Evolutionary conservation across 768 basidiomycete species (phyloP).

Genomic region (Flagelloscypha sp.): DNA sequence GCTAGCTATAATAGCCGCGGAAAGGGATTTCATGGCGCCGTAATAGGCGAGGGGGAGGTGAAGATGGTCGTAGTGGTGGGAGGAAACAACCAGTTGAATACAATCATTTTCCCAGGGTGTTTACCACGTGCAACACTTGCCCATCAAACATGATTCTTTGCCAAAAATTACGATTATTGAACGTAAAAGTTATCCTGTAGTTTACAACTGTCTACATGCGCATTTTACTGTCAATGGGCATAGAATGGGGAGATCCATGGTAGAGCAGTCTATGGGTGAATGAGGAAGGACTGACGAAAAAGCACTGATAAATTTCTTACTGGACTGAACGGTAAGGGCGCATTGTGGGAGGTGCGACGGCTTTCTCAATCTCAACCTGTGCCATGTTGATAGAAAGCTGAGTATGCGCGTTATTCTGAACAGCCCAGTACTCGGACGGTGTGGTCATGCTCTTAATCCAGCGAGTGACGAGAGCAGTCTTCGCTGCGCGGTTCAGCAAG

Average conservation of each 20-base stretch:
- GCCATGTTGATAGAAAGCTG: slow-evolving; percentile 33
- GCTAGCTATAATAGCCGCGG: slow-evolving; percentile 10
- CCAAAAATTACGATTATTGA: too few relatives aligned
- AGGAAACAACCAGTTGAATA: slow-evolving; percentile 34
- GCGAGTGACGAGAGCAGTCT: slow-evolving; percentile 55
- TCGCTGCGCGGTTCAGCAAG: slow-evolving; percentile 55
- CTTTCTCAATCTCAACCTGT: slow-evolving; percentile 33
- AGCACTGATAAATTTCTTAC: slow-evolving; percentile 36
- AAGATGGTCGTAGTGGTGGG: slow-evolving; percentile 14
- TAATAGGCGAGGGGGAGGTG: slow-evolving; percentile 22
- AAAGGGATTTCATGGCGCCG: slow-evolving; percentile 17
- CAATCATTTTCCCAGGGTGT: slow-evolving; percentile 21
- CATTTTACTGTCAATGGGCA: slow-evolving; percentile 19
- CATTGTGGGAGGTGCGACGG: slow-evolving; percentile 36
- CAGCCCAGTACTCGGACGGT: slow-evolving; percentile 46
- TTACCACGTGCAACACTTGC: slow-evolving; percentile 17
- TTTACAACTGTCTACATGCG: slow-evolving; percentile 4
- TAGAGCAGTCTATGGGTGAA: slow-evolving; percentile 38
- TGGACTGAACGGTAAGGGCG: slow-evolving; percentile 67
- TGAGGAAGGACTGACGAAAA: slow-evolving; percentile 7
- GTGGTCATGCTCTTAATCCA: slow-evolving; percentile 55
- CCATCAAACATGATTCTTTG: slow-evolving; percentile 29
- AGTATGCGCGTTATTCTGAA: slow-evolving; percentile 50
- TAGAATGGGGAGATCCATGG: slow-evolving; percentile 52
- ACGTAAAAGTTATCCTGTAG: too few relatives aligned